Evolutionary conservation across 2,329 filamentous ascomycete species (phyloP).

Genomic region (Myriosclerotinia curreyana): DNA sequence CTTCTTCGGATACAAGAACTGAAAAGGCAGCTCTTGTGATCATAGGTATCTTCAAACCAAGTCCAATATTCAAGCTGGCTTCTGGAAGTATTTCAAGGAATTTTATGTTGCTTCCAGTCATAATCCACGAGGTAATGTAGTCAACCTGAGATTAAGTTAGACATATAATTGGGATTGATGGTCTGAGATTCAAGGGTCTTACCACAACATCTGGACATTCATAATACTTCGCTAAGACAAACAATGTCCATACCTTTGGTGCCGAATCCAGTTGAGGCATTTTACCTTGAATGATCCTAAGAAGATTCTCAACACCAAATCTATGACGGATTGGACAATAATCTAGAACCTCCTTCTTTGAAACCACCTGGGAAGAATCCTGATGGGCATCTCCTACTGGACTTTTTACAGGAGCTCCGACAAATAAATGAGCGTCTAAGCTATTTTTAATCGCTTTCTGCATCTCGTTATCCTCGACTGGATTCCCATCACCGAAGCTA

Average conservation of each 20-base stretch:
- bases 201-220: constrained; percentile 49
- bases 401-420: background rate
- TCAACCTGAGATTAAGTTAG: constrained; percentile 38
- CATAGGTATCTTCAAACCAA: constrained; percentile 44
- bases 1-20: constrained; percentile 61
- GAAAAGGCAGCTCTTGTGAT: constrained; percentile 52
- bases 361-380: background rate
- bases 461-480: background rate
- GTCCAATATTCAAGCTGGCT: constrained; percentile 56
- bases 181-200: constrained; percentile 30
- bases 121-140: constrained; percentile 57
- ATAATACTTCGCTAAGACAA: constrained; percentile 58
- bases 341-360: constrained; percentile 44
- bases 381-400: background rate
- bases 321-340: constrained; percentile 65
- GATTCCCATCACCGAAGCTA: background rate
- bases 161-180: constrained; percentile 12
- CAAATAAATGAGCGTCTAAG: background rate
- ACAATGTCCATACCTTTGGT: constrained; percentile 64
- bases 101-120: constrained; percentile 50
- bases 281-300: constrained; percentile 56
- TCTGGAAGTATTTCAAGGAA: constrained; percentile 65
- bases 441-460: background rate
- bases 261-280: constrained; percentile 60
- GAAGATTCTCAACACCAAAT: constrained; percentile 59